These are phyloP conservation scores for Ogataea sp. DNA, from an alignment of 805 yeast species.

Conservation along the genomic window DNA sequence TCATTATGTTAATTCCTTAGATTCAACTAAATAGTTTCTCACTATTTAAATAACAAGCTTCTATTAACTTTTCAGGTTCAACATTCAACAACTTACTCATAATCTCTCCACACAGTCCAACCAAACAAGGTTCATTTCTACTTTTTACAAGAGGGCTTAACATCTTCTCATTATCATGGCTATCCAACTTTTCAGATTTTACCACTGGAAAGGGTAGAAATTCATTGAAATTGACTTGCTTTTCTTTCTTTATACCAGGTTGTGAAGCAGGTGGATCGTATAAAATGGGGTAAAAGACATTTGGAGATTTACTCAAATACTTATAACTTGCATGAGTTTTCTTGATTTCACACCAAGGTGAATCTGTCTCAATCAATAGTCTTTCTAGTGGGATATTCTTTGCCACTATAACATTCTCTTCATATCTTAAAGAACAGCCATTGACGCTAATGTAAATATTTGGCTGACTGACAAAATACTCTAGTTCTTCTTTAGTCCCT, in stretches of 20 bases:
- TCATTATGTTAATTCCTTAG: not conserved
- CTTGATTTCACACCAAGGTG: slow-evolving; percentile 97
- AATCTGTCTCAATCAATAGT: slow-evolving; percentile 85
- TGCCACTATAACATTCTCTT: slow-evolving; percentile 64
- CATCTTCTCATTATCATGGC: slow-evolving; percentile 17
- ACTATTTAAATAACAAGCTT: slow-evolving; percentile 45
- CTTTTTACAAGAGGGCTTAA: slow-evolving; percentile 56
- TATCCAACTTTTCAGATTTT: slow-evolving; percentile 45
- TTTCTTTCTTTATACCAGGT: slow-evolving; percentile 10
- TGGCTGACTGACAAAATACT: slow-evolving; percentile 46
- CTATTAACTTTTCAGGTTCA: slow-evolving; percentile 35
- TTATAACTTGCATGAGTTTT: slow-evolving; percentile 71
- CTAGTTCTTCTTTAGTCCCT: slow-evolving; percentile 62
- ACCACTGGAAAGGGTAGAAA: slow-evolving; percentile 54
- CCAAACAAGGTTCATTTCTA: slow-evolving; percentile 87
- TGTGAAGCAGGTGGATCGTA: slow-evolving; percentile 6
- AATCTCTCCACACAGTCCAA: slow-evolving; percentile 72
- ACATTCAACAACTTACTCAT: slow-evolving; percentile 42
- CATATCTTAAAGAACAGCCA: slow-evolving; percentile 85
- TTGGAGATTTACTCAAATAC: slow-evolving; percentile 48
- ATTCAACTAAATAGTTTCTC: slow-evolving; percentile 32
- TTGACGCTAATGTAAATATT: slow-evolving; percentile 69
- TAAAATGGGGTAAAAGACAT: slow-evolving; percentile 41
- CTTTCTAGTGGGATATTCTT: slow-evolving; percentile 58
- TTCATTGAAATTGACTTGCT: slow-evolving; percentile 32